A percentile compares a stretch with the other conserved stretches of the same genome.
phyloP scores from a whole-genome alignment of 2,329 filamentous ascomycete species.

The Gnomoniopsis sp. region DNA sequence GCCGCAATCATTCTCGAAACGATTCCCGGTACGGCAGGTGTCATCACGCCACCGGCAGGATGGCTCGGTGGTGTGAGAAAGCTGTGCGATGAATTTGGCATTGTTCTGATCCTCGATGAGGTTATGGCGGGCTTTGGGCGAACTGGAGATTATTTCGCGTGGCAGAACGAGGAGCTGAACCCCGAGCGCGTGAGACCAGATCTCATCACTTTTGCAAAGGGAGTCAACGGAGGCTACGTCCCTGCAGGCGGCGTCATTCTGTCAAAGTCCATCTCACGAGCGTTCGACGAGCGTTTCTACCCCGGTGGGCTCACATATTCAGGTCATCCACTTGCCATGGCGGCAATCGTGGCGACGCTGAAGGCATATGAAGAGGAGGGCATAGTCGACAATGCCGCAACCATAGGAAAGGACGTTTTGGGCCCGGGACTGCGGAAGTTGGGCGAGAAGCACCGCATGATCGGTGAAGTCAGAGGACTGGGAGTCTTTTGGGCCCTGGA shows the following conservation, averaged over 20 bases:
- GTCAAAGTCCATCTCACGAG: constrained; percentile 7
- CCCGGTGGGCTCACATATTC: constrained; percentile 16
- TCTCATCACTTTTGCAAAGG: constrained; percentile 16
- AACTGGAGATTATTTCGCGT: constrained; percentile 16
- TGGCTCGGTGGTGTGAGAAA: constrained; percentile 13
- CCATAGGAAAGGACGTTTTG: constrained; percentile 13
- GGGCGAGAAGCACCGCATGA: constrained; percentile 6
- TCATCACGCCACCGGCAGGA: constrained; percentile 12
- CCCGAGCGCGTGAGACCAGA: constrained; percentile 10
- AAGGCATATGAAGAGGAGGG: constrained; percentile 15
- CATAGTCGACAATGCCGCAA: constrained; percentile 9
- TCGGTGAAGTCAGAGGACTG: constrained; percentile 13
- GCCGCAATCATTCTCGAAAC: constrained; percentile 14
- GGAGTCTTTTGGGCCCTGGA: constrained; percentile 18
- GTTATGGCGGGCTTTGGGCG: constrained; percentile 17
- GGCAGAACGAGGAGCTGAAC: constrained; percentile 16
- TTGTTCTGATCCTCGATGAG: constrained; percentile 16
- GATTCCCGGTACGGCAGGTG: constrained; percentile 13
- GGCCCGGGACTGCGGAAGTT: constrained; percentile 13
- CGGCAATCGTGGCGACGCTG: constrained; percentile 16
- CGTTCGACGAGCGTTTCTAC: constrained; percentile 15
- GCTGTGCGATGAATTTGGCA: constrained; percentile 16
- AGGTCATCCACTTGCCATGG: constrained; percentile 17
- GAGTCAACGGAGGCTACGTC: constrained; percentile 16
- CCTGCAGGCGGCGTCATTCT: constrained; percentile 17